Base-by-base conservation (phyloP, 2,329 filamentous ascomycete genomes). In the Xylariaceae sp. region DNA sequence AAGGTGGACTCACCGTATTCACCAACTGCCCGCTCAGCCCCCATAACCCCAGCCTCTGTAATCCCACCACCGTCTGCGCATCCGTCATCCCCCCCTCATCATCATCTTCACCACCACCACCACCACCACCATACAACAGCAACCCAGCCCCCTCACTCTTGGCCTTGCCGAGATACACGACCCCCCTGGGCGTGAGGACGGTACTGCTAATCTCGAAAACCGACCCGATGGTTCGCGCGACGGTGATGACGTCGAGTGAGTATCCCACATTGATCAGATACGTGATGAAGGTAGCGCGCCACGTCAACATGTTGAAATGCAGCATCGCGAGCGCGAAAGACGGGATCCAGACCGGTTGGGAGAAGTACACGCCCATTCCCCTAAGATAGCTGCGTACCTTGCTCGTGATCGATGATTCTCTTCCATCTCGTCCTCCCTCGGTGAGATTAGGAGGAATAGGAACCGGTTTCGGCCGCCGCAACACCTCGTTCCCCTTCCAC, bases 271-370 rank as follows among this genome's bases (percentile, higher is more conserved):
- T 66, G 3, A 77, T 61, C 3, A 78, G 59, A 42, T 72, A 78
- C 1, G 73, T 76, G 28, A 74, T 62, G 64, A 77, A 76, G 5
- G 72, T 73, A 1, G 68, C 67, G 1, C 68, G 62, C 50, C 76
- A 77, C 1, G 71, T 69, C 12, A 78, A 58, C 12, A 76, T 71
- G 2, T 74, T 77, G 23, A 77, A 59, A 50, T 76, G 73, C 11
- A 76, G 63, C 3, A 76, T 52, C 8, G 68, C 66, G 6, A 74
- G 53, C 2, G 72, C 63, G 9, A 74, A 56, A 0, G 73, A 76
- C 0, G 73, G 64, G 4, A 66, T 50, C 58, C 63, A 66, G 30
- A 65, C 64, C 2, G 52, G 47, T 4, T 59, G 61, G 6, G 46
- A 48, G 42, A 64, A 63, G 44, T 69, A 69, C 41, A 57, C 50